Percentiles rank a stretch among this genome's conserved stretches.
Conservation (phyloP, 345 rosid genomes). For the Syzygium aqueum region DNA sequence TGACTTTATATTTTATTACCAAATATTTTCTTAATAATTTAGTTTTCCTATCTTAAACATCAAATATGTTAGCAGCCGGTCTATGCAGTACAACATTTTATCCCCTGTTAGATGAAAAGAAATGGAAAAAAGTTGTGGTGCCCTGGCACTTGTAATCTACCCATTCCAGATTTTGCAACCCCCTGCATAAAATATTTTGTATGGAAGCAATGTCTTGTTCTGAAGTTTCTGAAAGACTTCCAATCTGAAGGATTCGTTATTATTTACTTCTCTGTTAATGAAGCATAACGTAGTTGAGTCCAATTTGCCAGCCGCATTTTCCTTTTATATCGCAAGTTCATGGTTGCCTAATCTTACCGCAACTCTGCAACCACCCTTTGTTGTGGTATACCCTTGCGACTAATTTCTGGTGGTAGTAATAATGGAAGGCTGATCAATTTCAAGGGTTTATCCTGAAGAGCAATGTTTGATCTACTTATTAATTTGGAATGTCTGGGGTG, state of each 20-base stretch:
- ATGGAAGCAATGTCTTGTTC: not conserved
- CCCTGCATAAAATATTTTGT: not conserved
- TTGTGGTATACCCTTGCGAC: not conserved
- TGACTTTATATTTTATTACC: not conserved
- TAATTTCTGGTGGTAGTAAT: not conserved
- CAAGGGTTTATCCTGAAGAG: not conserved
- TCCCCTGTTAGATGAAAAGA: not conserved
- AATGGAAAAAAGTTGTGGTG: not conserved
- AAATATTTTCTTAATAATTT: not conserved
- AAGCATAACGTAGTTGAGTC: not conserved
- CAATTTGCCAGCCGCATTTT: not conserved
- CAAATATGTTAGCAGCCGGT: not conserved
- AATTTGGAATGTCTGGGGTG: not conserved
- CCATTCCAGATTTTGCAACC: not conserved
- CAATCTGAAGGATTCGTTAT: not conserved
- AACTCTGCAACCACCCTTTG: not conserved
- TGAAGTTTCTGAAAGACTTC: not conserved
- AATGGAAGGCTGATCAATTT: not conserved
- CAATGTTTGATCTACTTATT: not conserved
- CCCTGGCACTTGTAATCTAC: not conserved
- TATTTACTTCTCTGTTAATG: not conserved
- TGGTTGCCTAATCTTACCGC: not conserved
- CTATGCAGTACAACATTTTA: not conserved
- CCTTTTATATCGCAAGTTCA: not conserved
- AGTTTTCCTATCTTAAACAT: not conserved